Base-by-base conservation (phyloP, 2,329 filamentous ascomycete species). In the Fusarium albidum region DNA sequence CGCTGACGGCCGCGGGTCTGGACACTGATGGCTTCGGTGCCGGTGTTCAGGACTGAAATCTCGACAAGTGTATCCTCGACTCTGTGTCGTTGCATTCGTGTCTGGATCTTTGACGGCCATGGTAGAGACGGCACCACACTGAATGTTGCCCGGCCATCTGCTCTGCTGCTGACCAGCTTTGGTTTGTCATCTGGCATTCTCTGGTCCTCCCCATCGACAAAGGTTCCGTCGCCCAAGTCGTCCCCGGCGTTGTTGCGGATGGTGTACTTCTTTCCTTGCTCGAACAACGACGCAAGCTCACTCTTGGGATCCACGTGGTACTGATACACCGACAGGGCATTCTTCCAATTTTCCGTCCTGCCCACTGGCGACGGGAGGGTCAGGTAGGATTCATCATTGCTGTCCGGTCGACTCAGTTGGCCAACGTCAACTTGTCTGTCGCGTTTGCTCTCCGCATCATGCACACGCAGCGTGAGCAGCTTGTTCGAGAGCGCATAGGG, bases 321-420 rank as follows among this genome's bases (percentile, higher is more conserved):
- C 4, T 43, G 28, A 33, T 53, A 53, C 13, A 33, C 41, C 26
- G 29, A 33, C 37, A 53, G 7, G 12, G 21, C 9, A 25, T 34
- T 35, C 28, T 40, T 53, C 50, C 50, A 53, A 21, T 35, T 32
- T 15, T 17, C 26, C 3, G 38, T 48, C 48, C 50, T 47, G 29
- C 38, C 38, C 18, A 53, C 43, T 41, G 43, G 43, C 10, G 50
- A 53, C 27, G 50, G 38, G 26, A 53, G 50, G 28, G 32, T 48
- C 38, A 53, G n/a, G 18, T 43, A 48, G 6, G 38, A 32, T 25
- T 44, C 40, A 33, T 38, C 26, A 2, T 39, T 11, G 13, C 17
- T 29, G n/a, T 26, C 26, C 10, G 31, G 8, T 15, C 26, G 26
- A 8, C 9, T 38, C 7, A 33, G 40, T 9, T 39, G 37, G 3